Evolutionary conservation across 805 yeast genomes (phyloP).

Genomic region (Candida sithepensis): DNA sequence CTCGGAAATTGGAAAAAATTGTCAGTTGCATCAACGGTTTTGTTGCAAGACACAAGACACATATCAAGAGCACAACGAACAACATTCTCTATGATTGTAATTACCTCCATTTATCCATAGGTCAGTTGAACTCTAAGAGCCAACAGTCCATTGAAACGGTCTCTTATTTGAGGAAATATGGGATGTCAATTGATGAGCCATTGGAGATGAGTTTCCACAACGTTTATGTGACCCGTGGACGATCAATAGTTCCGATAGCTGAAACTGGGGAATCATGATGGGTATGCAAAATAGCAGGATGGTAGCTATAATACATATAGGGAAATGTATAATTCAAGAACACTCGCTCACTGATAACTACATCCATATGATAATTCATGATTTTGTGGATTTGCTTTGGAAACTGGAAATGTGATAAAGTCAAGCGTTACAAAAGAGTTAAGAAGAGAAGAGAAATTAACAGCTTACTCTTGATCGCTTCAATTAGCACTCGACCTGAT

Average conservation of each 20-base stretch:
- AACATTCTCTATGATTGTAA: constrained; percentile 6
- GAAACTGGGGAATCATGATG: too few species aligned
- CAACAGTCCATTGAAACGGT: background rate
- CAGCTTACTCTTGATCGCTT: too few species aligned
- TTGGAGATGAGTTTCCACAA: background rate
- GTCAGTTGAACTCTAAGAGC: background rate
- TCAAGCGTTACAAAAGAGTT: too few species aligned
- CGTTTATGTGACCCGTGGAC: background rate
- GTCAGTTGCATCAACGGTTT: constrained; percentile 10
- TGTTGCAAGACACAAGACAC: background rate
- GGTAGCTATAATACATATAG: too few species aligned
- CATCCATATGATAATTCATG: too few species aligned
- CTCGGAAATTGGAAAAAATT: background rate
- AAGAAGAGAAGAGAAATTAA: too few species aligned
- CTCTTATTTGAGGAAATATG: background rate
- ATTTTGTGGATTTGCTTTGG: too few species aligned
- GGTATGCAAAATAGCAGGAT: too few species aligned
- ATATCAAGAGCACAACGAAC: background rate
- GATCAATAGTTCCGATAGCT: background rate
- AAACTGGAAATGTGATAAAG: too few species aligned
- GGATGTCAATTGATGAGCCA: background rate
- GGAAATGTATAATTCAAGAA: too few species aligned
- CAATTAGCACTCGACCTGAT: too few species aligned
- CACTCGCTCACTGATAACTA: too few species aligned
- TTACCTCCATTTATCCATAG: constrained; percentile 14